These are phyloP conservation scores for Penicillium pulvis DNA, from an alignment of 495 filamentous ascomycete species.

Conservation along the genomic window DNA sequence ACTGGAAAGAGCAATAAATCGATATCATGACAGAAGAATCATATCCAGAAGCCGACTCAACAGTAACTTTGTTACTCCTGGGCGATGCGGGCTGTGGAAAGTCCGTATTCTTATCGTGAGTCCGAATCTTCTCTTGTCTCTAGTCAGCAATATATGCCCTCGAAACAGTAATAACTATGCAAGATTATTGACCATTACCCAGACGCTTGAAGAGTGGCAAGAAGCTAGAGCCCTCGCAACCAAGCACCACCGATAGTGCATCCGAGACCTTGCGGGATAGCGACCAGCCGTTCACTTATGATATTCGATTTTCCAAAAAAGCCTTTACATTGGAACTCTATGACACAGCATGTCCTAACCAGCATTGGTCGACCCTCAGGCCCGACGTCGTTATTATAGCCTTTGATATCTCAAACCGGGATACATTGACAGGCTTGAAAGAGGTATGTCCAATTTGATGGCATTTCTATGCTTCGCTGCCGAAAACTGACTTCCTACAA, in stretches of 20 bases:
- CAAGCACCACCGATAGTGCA: slow-evolving; percentile 3
- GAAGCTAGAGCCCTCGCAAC: slow-evolving; percentile 11
- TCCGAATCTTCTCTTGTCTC: no score
- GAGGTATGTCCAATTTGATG: slow-evolving; percentile 37
- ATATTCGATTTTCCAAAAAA: slow-evolving; percentile 66
- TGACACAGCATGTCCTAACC: slow-evolving; percentile 74
- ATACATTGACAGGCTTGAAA: slow-evolving; percentile 64
- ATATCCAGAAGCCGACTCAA: slow-evolving; percentile 26
- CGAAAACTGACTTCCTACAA: not conserved
- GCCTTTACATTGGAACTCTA: slow-evolving; percentile 75
- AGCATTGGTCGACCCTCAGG: slow-evolving; percentile 68
- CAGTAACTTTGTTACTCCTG: slow-evolving; percentile 72
- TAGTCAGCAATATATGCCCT: not conserved
- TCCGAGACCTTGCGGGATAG: slow-evolving; percentile 62
- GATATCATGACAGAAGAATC: slow-evolving; percentile 16
- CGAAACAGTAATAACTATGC: not conserved
- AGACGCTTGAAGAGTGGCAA: slow-evolving; percentile 35
- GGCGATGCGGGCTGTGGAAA: slow-evolving; percentile 84
- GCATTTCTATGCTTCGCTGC: not conserved
- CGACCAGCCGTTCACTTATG: slow-evolving; percentile 83
- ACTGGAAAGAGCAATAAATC: not conserved
- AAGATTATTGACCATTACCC: slow-evolving; percentile 1
- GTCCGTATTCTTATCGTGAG: slow-evolving; percentile 86
- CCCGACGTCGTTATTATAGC: slow-evolving; percentile 78
- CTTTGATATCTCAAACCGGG: slow-evolving; percentile 74